A percentile compares a stretch with the other conserved stretches of the same genome.
Evolutionary conservation across 495 filamentous ascomycete genomes (phyloP).

Genomic region (Cercophora sp.): DNA sequence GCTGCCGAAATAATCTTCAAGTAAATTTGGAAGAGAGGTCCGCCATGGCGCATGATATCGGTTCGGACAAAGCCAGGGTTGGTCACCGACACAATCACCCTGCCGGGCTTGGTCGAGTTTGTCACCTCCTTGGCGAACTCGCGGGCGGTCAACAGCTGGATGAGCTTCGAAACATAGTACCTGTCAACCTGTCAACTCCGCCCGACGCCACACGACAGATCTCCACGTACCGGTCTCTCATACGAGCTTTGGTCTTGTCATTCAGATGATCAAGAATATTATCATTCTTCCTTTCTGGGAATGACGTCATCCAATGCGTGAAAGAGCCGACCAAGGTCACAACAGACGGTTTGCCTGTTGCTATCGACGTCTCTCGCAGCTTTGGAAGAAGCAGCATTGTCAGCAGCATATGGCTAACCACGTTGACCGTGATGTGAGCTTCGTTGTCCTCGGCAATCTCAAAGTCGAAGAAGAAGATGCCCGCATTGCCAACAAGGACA

Average conservation of each 20-base stretch:
- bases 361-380: slow-evolving; percentile 22
- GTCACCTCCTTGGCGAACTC: slow-evolving; percentile 28
- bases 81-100: slow-evolving; percentile 24
- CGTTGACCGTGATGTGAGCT: slow-evolving; percentile 49
- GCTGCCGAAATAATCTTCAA: not conserved
- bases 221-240: slow-evolving; percentile 29
- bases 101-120: slow-evolving; percentile 23
- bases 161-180: slow-evolving; percentile 35
- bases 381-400: slow-evolving; percentile 14
- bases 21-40: slow-evolving; percentile 3
- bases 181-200: slow-evolving; percentile 11
- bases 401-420: slow-evolving; percentile 20
- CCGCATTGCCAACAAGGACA: slow-evolving; percentile 44
- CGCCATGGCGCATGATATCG: slow-evolving; percentile 25
- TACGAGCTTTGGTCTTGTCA: slow-evolving; percentile 20
- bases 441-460: slow-evolving; percentile 26
- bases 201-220: not conserved
- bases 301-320: slow-evolving; percentile 31
- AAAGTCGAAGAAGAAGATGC: slow-evolving; percentile 16
- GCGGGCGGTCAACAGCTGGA: slow-evolving; percentile 28
- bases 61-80: slow-evolving; percentile 33
- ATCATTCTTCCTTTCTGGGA: slow-evolving; percentile 26
- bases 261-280: slow-evolving; percentile 28
- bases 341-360: slow-evolving; percentile 10
- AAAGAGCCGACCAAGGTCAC: slow-evolving; percentile 28